A percentile compares a stretch with the other conserved stretches of the same genome.
Conservation (phyloP, 371 early-diverging fungal genomes). For the Mucor indicus region DNA sequence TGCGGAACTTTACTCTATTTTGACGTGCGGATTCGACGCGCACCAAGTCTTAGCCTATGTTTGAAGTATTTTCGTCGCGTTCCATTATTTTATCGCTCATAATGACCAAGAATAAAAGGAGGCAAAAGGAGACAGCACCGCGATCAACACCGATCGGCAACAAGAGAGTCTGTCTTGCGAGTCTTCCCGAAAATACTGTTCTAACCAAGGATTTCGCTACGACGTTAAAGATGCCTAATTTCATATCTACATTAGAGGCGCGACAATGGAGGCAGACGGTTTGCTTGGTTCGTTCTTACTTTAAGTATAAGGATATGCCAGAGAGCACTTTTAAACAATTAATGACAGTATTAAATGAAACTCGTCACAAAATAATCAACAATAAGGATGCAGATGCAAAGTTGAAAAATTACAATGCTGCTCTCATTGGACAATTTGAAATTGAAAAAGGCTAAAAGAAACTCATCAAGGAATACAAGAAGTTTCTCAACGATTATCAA, state of each 20-base stretch:
- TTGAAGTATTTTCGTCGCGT: no score
- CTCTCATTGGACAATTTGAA: conserved; percentile 12
- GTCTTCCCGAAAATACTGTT: conserved; percentile 9
- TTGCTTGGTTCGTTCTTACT: conserved; percentile 16
- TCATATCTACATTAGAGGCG: conserved; percentile 10
- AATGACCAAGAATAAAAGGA: no score
- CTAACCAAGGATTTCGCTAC: conserved; percentile 9
- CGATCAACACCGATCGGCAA: conserved; percentile 6
- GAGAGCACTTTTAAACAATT: conserved; percentile 8
- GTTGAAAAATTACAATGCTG: conserved; percentile 10
- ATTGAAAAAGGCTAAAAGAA: conserved; percentile 7
- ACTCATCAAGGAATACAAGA: conserved; percentile 4
- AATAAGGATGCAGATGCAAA: conserved; percentile 11
- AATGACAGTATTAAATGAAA: conserved; percentile 3
- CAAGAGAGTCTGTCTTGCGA: conserved; percentile 10
- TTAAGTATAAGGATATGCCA: conserved; percentile 5
- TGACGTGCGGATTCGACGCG: no score
- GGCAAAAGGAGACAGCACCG: conserved; percentile 1
- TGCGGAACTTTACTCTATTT: no score
- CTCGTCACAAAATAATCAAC: conserved; percentile 9
- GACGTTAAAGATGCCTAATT: conserved; percentile 4
- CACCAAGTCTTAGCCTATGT: no score
- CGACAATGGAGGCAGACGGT: conserved; percentile 12
- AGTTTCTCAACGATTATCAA: background rate
- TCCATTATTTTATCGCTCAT: no score